These are phyloP conservation scores for Collariella sp. DNA, from an alignment of 495 filamentous ascomycete genomes.

Conservation along the genomic window DNA sequence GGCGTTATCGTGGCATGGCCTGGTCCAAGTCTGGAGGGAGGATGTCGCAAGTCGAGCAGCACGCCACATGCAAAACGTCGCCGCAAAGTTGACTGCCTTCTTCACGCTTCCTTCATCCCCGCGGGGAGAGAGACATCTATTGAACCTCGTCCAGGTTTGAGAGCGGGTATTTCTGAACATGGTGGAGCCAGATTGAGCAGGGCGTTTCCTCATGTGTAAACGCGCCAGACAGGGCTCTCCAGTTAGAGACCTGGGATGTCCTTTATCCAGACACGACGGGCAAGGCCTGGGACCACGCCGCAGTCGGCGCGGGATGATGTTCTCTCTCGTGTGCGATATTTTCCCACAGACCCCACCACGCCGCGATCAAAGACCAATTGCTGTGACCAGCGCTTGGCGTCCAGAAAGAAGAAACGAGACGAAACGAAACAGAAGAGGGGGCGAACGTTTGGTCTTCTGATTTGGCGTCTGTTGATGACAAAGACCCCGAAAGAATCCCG, in stretches of 20 bases:
- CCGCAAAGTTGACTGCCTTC: neutral
- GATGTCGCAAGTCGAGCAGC: no score
- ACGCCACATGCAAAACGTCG: neutral
- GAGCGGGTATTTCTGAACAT: no score
- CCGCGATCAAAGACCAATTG: neutral
- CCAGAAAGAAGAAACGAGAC: neutral
- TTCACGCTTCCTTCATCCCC: neutral
- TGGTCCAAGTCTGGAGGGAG: neutral
- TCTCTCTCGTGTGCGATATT: slow-evolving; percentile 6
- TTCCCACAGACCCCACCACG: slow-evolving; percentile 4
- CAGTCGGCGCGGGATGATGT: neutral
- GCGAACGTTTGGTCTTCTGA: slow-evolving; percentile 3
- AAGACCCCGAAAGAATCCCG: neutral
- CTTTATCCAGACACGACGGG: no score
- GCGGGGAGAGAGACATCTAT: neutral
- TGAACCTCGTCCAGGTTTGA: neutral
- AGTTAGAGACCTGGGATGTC: no score
- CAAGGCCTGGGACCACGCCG: neutral
- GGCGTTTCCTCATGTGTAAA: no score
- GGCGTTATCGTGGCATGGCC: slow-evolving; percentile 16
- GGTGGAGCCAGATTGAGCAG: no score
- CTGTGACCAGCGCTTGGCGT: neutral
- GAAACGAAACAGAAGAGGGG: neutral
- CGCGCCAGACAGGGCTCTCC: no score
- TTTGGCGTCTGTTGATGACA: slow-evolving; percentile 10